Evolutionary conservation across 2,329 filamentous ascomycete genomes (phyloP).

Genomic region (Aspergillus pseudotamarii): DNA sequence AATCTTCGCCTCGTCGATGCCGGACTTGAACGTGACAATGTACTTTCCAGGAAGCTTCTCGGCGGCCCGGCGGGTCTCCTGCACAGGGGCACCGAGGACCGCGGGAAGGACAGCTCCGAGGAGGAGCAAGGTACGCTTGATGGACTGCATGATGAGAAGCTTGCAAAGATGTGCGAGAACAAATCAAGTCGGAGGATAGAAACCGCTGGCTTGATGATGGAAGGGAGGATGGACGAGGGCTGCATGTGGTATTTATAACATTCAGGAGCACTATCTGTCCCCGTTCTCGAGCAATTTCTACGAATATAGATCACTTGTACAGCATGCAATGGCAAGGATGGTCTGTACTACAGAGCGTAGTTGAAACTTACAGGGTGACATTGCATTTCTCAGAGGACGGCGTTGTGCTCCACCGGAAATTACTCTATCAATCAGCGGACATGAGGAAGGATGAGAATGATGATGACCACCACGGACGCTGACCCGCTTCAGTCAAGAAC

Average conservation of each 20-base stretch:
- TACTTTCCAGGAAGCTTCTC: constrained; percentile 27
- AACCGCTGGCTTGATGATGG: constrained; percentile 8
- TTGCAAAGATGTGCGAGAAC: constrained; percentile 2
- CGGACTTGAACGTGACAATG: constrained; percentile 29
- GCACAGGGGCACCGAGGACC: constrained; percentile 21
- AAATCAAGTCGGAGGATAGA: constrained; percentile 3
- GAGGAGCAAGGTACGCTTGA: constrained; percentile 26
- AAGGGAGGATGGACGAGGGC: background rate
- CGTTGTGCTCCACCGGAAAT: constrained; percentile 22
- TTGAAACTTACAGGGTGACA: constrained; percentile 28
- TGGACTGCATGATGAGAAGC: constrained; percentile 19
- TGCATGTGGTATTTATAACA: constrained; percentile 12
- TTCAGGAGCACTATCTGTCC: constrained; percentile 3
- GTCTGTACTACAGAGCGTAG: constrained; percentile 13
- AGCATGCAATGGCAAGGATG: constrained; percentile 10
- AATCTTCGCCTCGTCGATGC: constrained; percentile 20
- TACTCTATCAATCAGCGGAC: constrained; percentile 16
- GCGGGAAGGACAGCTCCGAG: constrained; percentile 27
- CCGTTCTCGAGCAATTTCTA: background rate
- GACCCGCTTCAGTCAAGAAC: background rate
- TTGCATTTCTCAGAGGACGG: constrained; percentile 23
- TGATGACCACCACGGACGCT: constrained; percentile 7
- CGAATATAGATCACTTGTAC: constrained; percentile 1
- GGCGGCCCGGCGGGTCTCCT: constrained; percentile 13
- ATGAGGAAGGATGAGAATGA: background rate